Base-by-base conservation (phyloP, 768 basidiomycete genomes). In the Naganishia kalamii region DNA sequence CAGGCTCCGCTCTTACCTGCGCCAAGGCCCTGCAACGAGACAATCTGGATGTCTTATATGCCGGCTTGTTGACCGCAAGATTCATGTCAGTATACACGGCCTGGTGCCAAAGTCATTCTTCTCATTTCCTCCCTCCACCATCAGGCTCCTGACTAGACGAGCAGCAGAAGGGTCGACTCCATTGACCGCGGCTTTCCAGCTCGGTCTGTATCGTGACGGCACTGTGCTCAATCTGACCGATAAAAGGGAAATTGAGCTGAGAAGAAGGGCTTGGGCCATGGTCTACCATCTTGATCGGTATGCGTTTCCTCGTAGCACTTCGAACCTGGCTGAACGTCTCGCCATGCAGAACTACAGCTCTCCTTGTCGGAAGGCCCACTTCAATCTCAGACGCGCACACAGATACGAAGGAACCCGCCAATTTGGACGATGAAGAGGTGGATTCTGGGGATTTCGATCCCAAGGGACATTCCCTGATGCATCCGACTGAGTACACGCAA, bases 91-190 rank as follows among this genome's bases (percentile, higher is more conserved):
- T 70, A 25, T 0, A 35, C 2, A 23, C 37, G 10, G 23, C 0
- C 21, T 19, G 17, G 4, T 17, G 3, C n/a, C 21, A 17, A 15
- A 27, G 10, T 50, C 19, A 48, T 19, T 11, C 44, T 37, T 30
- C 29, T 25, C 43, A 21, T 48, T 63, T 30, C 49, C 47, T 15
- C 19, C 41, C 7, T 19, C 59, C 4, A 12, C n/a, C 10, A 43
- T 4, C 47, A 79, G 78, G 72, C 71, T 79, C 7, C 71, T 79
- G 25, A 76, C 76, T 6, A 71, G 77, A 17, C 73, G 78, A 32
- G 77, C 78, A 3, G 78, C 78, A 0, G 78, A 79, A 65, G 78
- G 78, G 0, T 78, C 76, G 8, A 79, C 77, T 0, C 78, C 78
- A 3, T 68, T 79, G 1, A 79, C 77, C 1, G 76, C 76, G n/a